Evolutionary conservation across 2,329 filamentous ascomycete species (phyloP).

Genomic region (Cadophora sp.): DNA sequence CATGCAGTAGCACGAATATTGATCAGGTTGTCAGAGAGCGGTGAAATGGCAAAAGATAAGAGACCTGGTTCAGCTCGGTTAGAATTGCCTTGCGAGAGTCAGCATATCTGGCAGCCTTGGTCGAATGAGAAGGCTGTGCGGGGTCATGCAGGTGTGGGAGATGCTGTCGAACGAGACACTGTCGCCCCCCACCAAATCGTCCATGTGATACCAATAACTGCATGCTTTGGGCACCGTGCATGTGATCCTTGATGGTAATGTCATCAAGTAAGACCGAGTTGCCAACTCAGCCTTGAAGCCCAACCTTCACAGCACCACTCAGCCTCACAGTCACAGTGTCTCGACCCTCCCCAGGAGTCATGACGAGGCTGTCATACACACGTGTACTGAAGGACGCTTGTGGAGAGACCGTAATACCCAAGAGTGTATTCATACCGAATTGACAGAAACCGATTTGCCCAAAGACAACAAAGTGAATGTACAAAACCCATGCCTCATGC

Average conservation of each 20-base stretch:
- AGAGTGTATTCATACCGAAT: neutral
- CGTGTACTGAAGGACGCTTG: neutral
- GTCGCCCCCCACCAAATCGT: slow-evolving; percentile 2
- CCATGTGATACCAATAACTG: neutral
- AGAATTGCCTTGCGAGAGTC: neutral
- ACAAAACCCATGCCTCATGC: slow-evolving; percentile 1
- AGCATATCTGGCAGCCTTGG: slow-evolving; percentile 7
- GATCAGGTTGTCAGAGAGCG: neutral
- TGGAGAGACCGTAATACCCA: neutral
- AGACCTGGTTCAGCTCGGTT: slow-evolving; percentile 6
- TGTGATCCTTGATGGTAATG: slow-evolving; percentile 6
- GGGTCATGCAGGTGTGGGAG: slow-evolving; percentile 3
- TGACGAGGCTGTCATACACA: neutral
- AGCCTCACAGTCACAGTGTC: slow-evolving; percentile 2
- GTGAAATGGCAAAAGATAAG: neutral
- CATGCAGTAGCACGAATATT: neutral
- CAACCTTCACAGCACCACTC: neutral
- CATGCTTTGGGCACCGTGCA: slow-evolving; percentile 6
- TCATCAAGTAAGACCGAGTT: neutral
- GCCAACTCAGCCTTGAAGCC: slow-evolving; percentile 3
- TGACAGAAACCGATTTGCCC: slow-evolving; percentile 1
- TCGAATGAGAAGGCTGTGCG: slow-evolving; percentile 8
- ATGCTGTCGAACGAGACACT: neutral
- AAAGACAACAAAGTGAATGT: slow-evolving; percentile 3
- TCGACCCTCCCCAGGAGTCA: neutral